Evolutionary conservation across 345 rosid genomes (phyloP).

Genomic region (Arabidopsis suecica): DNA sequence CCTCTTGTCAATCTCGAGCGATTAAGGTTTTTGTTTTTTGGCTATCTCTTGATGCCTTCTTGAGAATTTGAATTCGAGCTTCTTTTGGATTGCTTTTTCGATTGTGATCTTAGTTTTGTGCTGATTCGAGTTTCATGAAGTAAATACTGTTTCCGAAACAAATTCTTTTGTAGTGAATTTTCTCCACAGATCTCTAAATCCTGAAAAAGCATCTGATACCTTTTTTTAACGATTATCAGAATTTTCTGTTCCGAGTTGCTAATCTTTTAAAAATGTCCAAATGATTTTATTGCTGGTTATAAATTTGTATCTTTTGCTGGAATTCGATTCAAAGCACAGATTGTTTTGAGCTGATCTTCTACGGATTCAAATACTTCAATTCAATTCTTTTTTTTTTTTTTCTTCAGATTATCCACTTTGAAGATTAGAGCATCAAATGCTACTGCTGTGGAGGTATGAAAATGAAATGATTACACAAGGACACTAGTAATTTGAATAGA

Average conservation of each 20-base stretch:
- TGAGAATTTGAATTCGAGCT: constrained; percentile 2
- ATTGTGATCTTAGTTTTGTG: background rate
- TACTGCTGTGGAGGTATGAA: constrained; percentile 77
- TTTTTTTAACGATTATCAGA: background rate
- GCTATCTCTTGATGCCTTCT: no score
- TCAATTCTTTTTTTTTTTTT: background rate
- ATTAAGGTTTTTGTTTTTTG: constrained; percentile 26
- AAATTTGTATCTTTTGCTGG: background rate
- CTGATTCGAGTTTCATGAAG: background rate
- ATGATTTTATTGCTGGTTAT: background rate
- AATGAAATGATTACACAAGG: background rate
- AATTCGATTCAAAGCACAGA: background rate
- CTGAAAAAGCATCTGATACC: background rate
- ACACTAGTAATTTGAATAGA: background rate
- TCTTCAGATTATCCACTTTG: constrained; percentile 58
- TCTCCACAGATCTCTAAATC: constrained; percentile 1
- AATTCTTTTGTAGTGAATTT: background rate
- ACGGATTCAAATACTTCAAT: background rate
- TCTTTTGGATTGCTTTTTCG: background rate
- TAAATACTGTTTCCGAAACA: background rate
- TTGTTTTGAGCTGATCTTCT: background rate
- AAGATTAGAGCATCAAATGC: constrained; percentile 65
- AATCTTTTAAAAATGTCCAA: background rate
- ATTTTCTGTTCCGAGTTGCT: background rate
- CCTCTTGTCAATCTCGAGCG: constrained; percentile 20